Base-by-base conservation (phyloP, 495 filamentous ascomycete species). In the Penicillium paxilli region DNA sequence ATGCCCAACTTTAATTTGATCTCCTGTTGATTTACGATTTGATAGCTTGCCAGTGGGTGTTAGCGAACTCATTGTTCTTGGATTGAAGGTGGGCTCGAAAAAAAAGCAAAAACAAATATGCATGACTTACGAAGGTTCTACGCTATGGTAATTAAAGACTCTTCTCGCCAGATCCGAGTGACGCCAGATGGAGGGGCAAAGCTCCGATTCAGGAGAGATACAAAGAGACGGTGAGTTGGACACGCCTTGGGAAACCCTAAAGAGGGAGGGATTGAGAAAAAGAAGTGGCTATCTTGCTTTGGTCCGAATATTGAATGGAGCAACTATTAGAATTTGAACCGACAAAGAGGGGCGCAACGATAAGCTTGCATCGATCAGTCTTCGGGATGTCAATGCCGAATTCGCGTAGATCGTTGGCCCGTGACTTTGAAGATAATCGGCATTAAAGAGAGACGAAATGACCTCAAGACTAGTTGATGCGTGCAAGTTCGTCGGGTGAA, bases 211-310 rank as follows among this genome's bases (percentile, higher is more conserved):
- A 46, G 50, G 32, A 52, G 49, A n/a, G 11, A 23, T 35, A 42
- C 30, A 54, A 60, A 62, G 37, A 59, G 46, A 65, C 64, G 59
- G 59, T 65, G 64, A 57, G 54, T 38, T 41, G 51, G 47, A 44
- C 35, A 52, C 30, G 48, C 41, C 22, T 21, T 23, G 5, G 16
- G 40, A 53, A 30, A 44, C 46, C 51, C 52, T 53, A 45, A 50
- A 33, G 10, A 11, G 9, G 41, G 33, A 50, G 50, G 26, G 23
- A 24, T 54, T 50, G 10, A 40, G 46, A 46, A 46, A 22, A 37
- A 51, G 23, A 33, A 35, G 16, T 6, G 40, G 16, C 26, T 14
- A 38, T 45, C 16, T 40, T 37, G 46, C 51, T 37, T n/a, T 49
- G 30, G 52, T 57, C 32, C 38, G 47, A 16, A 51, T 20, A 5